Evolutionary conservation across 495 filamentous ascomycete species (phyloP).

Genomic region (Penicillium crystallinum): DNA sequence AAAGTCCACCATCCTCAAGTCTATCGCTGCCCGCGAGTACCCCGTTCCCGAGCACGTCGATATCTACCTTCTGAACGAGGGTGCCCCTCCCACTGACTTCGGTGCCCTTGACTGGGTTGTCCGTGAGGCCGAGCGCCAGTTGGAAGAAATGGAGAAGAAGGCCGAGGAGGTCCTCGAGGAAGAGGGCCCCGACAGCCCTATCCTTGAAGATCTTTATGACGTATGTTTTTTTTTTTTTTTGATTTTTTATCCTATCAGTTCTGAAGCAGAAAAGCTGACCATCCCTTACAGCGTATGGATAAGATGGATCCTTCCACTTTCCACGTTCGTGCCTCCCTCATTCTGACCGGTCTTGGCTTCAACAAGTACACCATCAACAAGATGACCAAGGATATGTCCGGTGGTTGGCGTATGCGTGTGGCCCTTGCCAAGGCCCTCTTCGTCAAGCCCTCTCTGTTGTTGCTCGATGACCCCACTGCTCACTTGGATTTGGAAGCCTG

Average conservation of each 20-base stretch:
- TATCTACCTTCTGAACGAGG: slow-evolving; percentile 97
- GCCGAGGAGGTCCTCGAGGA: slow-evolving; percentile 89
- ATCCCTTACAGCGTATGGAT: slow-evolving; percentile 74
- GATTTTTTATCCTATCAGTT: neutral
- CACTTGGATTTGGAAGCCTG: slow-evolving; percentile 99
- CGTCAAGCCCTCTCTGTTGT: slow-evolving; percentile 90
- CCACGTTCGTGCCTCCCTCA: slow-evolving; percentile 89
- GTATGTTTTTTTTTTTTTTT: slow-evolving; percentile 49
- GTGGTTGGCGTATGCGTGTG: slow-evolving; percentile 99
- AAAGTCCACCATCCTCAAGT: slow-evolving; percentile 94
- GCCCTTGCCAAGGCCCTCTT: slow-evolving; percentile 96
- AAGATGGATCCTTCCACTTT: slow-evolving; percentile 99
- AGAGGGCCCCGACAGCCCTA: slow-evolving; percentile 82
- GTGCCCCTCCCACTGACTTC: slow-evolving; percentile 81
- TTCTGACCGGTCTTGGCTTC: slow-evolving; percentile 98
- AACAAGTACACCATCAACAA: slow-evolving; percentile 96
- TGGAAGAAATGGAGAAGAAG: slow-evolving; percentile 79
- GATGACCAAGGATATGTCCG: slow-evolving; percentile 99
- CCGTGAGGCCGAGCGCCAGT: slow-evolving; percentile 87
- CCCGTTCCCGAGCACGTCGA: slow-evolving; percentile 96
- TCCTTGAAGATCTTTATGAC: slow-evolving; percentile 95
- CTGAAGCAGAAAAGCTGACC: slow-evolving; percentile 26
- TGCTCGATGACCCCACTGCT: slow-evolving; percentile 97
- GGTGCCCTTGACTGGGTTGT: slow-evolving; percentile 98
- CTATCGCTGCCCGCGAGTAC: slow-evolving; percentile 88